Evolutionary conservation across 371 early-diverging fungal genomes (phyloP).

Genomic region (Mucor lusitanicus): DNA sequence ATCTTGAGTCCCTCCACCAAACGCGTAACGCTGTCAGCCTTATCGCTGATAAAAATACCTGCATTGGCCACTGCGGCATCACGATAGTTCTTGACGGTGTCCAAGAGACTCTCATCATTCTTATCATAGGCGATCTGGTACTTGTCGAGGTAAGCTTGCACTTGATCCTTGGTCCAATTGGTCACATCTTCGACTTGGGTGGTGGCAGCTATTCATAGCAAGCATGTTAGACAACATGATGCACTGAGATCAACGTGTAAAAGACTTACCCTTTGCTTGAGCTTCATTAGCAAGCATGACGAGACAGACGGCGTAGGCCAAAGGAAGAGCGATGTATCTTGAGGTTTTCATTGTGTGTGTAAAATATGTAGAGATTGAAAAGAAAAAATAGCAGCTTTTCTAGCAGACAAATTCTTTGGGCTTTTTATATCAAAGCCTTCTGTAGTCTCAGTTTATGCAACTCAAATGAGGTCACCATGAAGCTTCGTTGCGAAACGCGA

Average conservation of each 20-base stretch:
- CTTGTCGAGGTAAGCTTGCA: slow-evolving; percentile 29
- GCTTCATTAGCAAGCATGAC: slow-evolving; percentile 15
- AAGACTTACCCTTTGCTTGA: slow-evolving; percentile 25
- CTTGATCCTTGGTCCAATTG: slow-evolving; percentile 33
- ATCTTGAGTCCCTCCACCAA: slow-evolving; percentile 33
- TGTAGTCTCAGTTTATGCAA: slow-evolving; percentile 12
- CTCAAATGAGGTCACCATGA: slow-evolving; percentile 25
- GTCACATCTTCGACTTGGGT: slow-evolving; percentile 18
- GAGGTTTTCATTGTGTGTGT: slow-evolving; percentile 15
- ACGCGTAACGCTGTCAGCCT: slow-evolving; percentile 29
- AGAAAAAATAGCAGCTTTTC: not conserved
- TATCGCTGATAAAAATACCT: slow-evolving; percentile 25
- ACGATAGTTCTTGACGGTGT: slow-evolving; percentile 39
- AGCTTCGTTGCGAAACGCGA: not conserved
- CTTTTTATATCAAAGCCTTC: not conserved
- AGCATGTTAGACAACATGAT: not conserved
- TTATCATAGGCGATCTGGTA: slow-evolving; percentile 40
- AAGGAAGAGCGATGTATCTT: slow-evolving; percentile 12
- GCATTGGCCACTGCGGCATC: slow-evolving; percentile 36
- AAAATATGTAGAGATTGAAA: not conserved
- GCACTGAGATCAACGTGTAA: not conserved
- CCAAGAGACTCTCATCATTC: slow-evolving; percentile 21
- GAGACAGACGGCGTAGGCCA: slow-evolving; percentile 17
- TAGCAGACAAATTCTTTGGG: not conserved
- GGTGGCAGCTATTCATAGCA: not conserved